Percentiles rank a stretch among this genome's conserved stretches.
phyloP scores from a whole-genome alignment of 2,329 filamentous ascomycete species.

The Trichophyton rubrum region DNA sequence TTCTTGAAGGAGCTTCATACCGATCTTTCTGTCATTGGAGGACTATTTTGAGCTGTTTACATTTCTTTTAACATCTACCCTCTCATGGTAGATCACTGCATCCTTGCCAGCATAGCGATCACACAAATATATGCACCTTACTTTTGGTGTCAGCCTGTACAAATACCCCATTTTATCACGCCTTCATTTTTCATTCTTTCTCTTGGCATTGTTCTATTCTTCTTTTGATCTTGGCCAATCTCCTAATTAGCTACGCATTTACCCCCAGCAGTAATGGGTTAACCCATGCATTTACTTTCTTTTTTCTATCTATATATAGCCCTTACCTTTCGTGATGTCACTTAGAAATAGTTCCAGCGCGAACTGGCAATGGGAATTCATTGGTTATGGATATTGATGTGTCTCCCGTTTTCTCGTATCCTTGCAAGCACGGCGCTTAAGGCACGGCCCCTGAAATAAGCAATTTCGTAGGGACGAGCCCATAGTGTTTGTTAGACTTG shows the following conservation, averaged over 20 bases:
- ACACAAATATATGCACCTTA: background rate
- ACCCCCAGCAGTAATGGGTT: background rate
- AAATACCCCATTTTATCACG: background rate
- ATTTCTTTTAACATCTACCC: background rate
- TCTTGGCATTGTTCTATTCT: background rate
- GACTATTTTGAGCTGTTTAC: background rate
- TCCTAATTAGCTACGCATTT: background rate
- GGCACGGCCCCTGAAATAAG: background rate
- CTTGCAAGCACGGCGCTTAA: too few relatives aligned
- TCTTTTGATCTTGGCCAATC: background rate
- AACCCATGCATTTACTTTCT: background rate
- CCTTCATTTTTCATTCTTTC: background rate
- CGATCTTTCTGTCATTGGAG: background rate
- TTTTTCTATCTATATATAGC: background rate
- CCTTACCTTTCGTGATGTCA: background rate
- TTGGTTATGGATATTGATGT: background rate
- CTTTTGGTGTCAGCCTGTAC: background rate
- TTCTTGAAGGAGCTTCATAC: background rate
- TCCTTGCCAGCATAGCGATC: slow-evolving; percentile 1
- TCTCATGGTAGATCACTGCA: background rate
- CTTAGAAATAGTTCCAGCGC: background rate
- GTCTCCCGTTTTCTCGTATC: too few relatives aligned
- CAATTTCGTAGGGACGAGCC: background rate
- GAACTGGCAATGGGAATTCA: background rate
- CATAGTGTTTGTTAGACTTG: too few relatives aligned